These are phyloP conservation scores for Bothriochloa decipiens DNA, from an alignment of 176 grass and related monocot species.

Conservation along the genomic window DNA sequence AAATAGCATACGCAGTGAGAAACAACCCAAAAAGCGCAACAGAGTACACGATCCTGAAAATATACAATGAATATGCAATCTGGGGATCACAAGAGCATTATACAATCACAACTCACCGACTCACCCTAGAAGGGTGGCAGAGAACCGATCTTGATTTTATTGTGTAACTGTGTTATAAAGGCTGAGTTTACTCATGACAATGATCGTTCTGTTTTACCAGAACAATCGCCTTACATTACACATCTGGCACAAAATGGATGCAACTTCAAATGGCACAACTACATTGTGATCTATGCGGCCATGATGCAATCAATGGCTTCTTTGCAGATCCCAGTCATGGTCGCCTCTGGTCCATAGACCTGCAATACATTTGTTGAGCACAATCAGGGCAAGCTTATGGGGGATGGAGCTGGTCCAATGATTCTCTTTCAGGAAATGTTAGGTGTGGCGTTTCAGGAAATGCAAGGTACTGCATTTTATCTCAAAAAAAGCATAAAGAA, in stretches of 20 bases:
- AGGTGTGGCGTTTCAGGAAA: background rate
- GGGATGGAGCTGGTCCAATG: background rate
- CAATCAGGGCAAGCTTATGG: constrained; percentile 17
- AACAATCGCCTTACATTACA: constrained; percentile 8
- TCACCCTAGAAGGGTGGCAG: background rate
- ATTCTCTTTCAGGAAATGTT: constrained; percentile 5
- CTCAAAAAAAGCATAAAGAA: background rate
- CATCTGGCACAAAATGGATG: constrained; percentile 17
- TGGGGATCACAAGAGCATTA: background rate
- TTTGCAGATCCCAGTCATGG: constrained; percentile 98
- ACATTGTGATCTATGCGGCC: constrained; percentile 43
- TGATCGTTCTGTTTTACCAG: constrained; percentile 20
- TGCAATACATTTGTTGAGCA: constrained; percentile 45
- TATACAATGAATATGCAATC: background rate
- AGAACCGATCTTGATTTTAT: constrained; percentile 38
- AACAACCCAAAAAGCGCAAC: background rate
- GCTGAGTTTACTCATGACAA: constrained; percentile 22
- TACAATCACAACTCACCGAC: background rate
- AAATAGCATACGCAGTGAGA: background rate
- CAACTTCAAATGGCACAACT: background rate
- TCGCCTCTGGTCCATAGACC: constrained; percentile 94
- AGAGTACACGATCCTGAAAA: background rate
- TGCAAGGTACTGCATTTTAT: background rate
- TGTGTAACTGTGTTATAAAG: background rate
- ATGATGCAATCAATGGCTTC: constrained; percentile 91